A percentile compares a stretch with the other conserved stretches of the same genome.
Conservation (phyloP, 768 basidiomycete genomes). For the Grammothele lineata region DNA sequence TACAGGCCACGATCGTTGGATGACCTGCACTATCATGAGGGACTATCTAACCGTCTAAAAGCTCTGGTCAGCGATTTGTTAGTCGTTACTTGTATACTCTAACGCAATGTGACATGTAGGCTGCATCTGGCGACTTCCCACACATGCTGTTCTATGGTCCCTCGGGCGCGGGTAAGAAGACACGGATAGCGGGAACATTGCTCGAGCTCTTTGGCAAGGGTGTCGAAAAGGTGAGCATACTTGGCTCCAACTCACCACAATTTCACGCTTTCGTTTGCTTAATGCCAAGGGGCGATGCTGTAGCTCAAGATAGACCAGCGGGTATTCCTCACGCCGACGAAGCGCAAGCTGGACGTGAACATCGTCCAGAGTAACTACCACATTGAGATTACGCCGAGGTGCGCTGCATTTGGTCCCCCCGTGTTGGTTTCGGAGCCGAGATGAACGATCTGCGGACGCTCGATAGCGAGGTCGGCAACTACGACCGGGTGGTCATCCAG, state of each 20-base stretch:
- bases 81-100: background rate
- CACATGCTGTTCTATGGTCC: conserved; percentile 98
- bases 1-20: conserved; percentile 83
- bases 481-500: conserved; percentile 92
- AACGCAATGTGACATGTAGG: conserved; percentile 36
- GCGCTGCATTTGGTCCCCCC: conserved; percentile 16
- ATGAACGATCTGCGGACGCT: no score
- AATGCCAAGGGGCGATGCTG: no score
- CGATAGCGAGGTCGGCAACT: conserved; percentile 93
- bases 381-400: conserved; percentile 97
- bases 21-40: conserved; percentile 83
- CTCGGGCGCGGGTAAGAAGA: conserved; percentile 97
- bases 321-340: conserved; percentile 90
- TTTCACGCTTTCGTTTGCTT: no score
- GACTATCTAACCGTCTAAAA: conserved; percentile 72
- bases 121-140: conserved; percentile 90
- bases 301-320: conserved; percentile 98
- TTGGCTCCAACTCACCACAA: background rate
- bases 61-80: conserved; percentile 55
- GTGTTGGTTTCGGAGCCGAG: background rate
- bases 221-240: conserved; percentile 79
- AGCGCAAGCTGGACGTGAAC: conserved; percentile 93
- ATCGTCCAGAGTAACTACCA: conserved; percentile 98
- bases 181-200: conserved; percentile 85
- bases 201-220: conserved; percentile 87